phyloP scores from a whole-genome alignment of 331 rosid species.

The Malus hybrid region DNA sequence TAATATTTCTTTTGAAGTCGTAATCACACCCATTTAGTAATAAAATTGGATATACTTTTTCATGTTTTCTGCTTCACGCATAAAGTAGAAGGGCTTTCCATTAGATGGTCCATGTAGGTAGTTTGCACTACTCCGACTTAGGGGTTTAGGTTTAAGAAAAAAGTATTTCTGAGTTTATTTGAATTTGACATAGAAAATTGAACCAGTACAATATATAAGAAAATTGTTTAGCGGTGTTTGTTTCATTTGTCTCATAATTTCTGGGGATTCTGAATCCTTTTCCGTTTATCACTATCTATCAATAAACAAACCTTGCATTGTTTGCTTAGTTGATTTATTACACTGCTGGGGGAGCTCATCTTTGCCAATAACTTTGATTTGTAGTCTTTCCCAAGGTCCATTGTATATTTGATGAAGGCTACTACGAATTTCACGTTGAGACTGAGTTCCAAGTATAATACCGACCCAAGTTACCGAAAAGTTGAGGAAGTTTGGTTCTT shows the following conservation, averaged over 20 bases:
- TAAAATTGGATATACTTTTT: background rate
- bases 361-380: background rate
- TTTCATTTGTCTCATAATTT: background rate
- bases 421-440: too few relatives aligned
- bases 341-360: background rate
- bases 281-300: background rate
- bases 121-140: background rate
- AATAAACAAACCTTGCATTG: background rate
- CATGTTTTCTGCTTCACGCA: background rate
- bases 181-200: background rate
- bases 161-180: background rate
- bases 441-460: background rate
- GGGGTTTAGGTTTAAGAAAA: background rate
- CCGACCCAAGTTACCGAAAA: background rate
- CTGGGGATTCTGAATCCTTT: background rate
- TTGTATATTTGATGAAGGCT: too few relatives aligned
- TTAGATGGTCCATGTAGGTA: background rate
- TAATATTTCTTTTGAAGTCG: conserved; percentile 6
- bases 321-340: background rate
- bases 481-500: background rate
- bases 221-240: background rate
- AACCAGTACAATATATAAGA: background rate
- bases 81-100: background rate
- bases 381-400: too few relatives aligned
- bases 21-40: background rate